Evolutionary conservation across 179 eudicot genomes (phyloP).

Genomic region (Actinidia polygama): DNA sequence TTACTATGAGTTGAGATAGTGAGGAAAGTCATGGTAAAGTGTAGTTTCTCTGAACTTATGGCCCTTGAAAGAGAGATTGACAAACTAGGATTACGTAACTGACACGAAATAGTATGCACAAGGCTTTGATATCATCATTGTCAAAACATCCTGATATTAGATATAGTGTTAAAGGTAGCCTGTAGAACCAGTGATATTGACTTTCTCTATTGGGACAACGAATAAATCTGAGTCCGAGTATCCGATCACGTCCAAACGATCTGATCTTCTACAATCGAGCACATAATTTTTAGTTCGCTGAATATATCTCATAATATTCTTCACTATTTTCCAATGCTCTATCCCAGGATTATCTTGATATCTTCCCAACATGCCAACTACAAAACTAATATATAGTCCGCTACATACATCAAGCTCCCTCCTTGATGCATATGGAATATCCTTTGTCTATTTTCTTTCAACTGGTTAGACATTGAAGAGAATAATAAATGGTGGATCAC

Average conservation of each 20-base stretch:
- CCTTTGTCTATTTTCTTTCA: background rate
- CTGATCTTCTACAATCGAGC: no score
- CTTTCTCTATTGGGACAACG: no score
- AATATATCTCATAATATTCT: no score
- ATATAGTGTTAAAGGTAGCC: background rate
- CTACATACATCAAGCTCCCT: no score
- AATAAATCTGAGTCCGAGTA: no score
- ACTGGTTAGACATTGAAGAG: background rate
- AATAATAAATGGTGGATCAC: background rate
- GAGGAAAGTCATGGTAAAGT: background rate
- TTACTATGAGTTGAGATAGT: background rate
- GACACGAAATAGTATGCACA: background rate
- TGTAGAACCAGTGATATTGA: background rate
- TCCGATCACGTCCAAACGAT: no score
- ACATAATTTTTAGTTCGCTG: no score
- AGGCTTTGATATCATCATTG: background rate
- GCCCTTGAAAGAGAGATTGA: background rate
- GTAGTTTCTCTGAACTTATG: background rate
- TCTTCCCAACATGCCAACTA: no score
- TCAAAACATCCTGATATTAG: constrained; percentile 8
- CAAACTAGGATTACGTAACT: background rate
- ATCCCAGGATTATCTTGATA: no score
- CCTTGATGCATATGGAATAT: no score
- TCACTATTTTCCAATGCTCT: no score
- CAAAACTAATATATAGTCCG: no score